Percentiles rank a stretch among this genome's conserved stretches.
Evolutionary conservation across 176 grass and related monocot genomes (phyloP).

Genomic region (Triticum monococcum): DNA sequence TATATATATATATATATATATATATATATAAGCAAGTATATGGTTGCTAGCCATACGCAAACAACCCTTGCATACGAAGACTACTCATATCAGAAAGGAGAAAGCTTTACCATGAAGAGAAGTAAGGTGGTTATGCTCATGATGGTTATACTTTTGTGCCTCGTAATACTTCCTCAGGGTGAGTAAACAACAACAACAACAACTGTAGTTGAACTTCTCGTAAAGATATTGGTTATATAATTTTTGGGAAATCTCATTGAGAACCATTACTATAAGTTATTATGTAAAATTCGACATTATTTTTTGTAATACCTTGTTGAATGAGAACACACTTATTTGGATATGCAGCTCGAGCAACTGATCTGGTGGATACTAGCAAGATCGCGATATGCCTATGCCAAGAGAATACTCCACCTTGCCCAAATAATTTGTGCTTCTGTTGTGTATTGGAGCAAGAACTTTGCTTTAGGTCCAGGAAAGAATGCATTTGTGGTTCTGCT

Average conservation of each 20-base stretch:
- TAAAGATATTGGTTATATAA: not conserved
- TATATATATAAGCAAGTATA: not conserved
- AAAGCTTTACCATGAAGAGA: not conserved
- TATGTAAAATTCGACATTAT: not conserved
- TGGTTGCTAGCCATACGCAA: not conserved
- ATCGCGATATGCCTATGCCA: not conserved
- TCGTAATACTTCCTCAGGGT: not conserved
- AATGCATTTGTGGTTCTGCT: not conserved
- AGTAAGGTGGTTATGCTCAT: not conserved
- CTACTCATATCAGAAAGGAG: not conserved
- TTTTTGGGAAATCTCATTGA: not conserved
- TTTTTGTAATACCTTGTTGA: not conserved
- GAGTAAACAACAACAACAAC: not conserved
- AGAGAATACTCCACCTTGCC: not conserved
- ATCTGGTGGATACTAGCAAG: not conserved
- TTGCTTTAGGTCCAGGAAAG: not conserved
- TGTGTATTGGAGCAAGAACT: not conserved
- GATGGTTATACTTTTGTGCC: not conserved
- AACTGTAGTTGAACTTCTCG: not conserved
- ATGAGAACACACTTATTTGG: not conserved
- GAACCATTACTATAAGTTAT: not conserved
- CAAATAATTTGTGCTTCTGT: not conserved
- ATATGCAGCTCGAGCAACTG: not conserved
- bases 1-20: not conserved
- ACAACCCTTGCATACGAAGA: not conserved